Evolutionary conservation across 1,139 yeast genomes (phyloP), one percentile per base, ranked within the genome.

Genomic region (Lodderomyces orthopsilosis): DNA sequence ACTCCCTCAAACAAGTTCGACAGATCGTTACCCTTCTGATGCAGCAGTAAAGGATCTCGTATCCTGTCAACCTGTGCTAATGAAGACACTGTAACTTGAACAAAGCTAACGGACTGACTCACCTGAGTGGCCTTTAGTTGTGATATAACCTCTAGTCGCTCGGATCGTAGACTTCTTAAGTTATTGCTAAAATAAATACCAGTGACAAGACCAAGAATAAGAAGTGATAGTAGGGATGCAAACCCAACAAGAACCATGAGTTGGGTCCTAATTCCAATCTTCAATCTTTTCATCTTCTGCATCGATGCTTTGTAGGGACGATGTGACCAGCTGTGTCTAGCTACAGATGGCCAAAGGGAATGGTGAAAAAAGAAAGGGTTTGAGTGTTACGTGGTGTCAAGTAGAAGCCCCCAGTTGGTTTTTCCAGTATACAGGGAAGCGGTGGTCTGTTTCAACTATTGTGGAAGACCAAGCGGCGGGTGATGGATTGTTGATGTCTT

Each of bases 121-220:
- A 89, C 72, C 61, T 90, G 96, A 1, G 91, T 77, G 1, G 91
- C 79, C 59, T 88, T 88, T 45, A 90, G 68, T 58, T 85, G 85
- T 6, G 96, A 85, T 13, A 89, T 85, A 40, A 87, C 87, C 56
- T 78, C 79, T 33, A 90, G 66, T 46, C 90, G 74, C 50, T 87
- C 93, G 2, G 84, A 79, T 51, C 94, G 71, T 40, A 86, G 65
- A 43, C 74, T 65, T 40, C 79, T 76, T 46, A 84, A 79, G 52
- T 81, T 85, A 21, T 70, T 61, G 14, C 89, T 79, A 57, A 86
- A 88, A 63, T 86, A 88, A 6, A 86, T 79, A 41, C 95, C 95
- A 2, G 95, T 81, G 12, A 85, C 88, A 22, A 87, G 68, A 12
- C 95, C 93, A 40, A 91, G 66, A 5, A 88, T 79, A 26, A 86